These are phyloP conservation scores for Cutaneotrichosporon sp. DNA, from an alignment of 1,284 basidiomycete genomes.

Conservation along the genomic window DNA sequence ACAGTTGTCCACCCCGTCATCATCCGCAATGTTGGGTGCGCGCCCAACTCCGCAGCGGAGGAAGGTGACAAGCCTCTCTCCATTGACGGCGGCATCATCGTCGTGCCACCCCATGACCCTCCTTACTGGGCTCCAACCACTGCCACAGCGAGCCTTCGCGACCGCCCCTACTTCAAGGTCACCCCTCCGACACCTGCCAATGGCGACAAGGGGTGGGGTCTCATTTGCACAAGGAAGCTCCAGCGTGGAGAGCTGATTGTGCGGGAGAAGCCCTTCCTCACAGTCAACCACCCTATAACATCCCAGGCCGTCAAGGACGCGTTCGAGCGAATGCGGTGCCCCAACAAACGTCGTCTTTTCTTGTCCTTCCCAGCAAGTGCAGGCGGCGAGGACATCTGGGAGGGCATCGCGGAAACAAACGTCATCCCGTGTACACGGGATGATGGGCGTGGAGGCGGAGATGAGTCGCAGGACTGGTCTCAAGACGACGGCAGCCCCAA, in stretches of 20 bases:
- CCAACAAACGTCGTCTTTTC: neutral
- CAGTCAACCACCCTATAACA: neutral
- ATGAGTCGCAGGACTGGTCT: neutral
- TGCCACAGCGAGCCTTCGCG: neutral
- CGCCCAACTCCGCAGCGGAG: neutral
- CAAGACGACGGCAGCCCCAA: no score
- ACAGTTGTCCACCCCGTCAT: neutral
- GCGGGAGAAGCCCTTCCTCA: slow-evolving; percentile 1
- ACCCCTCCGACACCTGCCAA: neutral
- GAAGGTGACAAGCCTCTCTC: neutral
- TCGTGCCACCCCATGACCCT: neutral
- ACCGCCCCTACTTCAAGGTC: neutral
- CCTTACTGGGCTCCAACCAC: neutral
- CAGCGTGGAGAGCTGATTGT: neutral
- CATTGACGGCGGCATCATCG: neutral
- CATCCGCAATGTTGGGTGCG: neutral
- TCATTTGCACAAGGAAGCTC: neutral
- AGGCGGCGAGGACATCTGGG: neutral
- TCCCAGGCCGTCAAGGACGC: neutral
- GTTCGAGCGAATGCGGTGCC: neutral
- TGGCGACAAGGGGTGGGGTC: neutral
- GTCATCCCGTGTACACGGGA: neutral
- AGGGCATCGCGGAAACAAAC: slow-evolving; percentile 6
- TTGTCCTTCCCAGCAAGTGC: neutral
- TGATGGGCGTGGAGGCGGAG: neutral